phyloP scores from a whole-genome alignment of 225 moss, liverwort and hornwort species.

The Thuidium tamariscinum region DNA sequence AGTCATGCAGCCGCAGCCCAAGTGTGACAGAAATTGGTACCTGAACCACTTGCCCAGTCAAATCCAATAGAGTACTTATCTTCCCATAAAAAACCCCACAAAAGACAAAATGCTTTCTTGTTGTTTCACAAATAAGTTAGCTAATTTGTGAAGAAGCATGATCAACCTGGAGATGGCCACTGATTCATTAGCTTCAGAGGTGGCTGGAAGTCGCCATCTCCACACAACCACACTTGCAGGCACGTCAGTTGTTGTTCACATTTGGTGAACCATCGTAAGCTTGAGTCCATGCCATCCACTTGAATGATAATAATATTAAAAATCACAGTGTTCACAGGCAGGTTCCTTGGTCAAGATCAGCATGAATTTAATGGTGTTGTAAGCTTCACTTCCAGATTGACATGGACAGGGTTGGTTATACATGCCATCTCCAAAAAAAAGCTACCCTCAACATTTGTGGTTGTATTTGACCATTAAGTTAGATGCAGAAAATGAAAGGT shows the following conservation, averaged over 20 bases:
- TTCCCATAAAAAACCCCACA: neutral
- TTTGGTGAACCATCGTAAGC: neutral
- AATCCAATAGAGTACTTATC: neutral
- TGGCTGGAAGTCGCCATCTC: neutral
- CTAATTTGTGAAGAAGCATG: neutral
- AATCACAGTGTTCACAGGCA: neutral
- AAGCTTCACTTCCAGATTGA: neutral
- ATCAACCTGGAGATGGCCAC: neutral
- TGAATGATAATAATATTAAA: neutral
- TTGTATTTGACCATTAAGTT: neutral
- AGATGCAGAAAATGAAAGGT: neutral
- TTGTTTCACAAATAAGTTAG: too few relatives aligned
- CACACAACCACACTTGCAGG: neutral
- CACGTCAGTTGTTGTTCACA: conserved; percentile 4
- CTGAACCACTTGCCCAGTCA: neutral
- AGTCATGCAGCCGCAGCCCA: neutral
- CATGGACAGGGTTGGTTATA: neutral
- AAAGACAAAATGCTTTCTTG: neutral
- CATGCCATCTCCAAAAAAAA: neutral
- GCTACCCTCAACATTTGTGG: neutral
- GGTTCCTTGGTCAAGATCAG: neutral
- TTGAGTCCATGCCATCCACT: neutral
- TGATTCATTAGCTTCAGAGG: neutral
- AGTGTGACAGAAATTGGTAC: neutral
- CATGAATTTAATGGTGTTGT: neutral